A percentile compares a stretch with the other conserved stretches of the same genome.
phyloP scores from a whole-genome alignment of 2,329 filamentous ascomycete species.

The Phaeosphaeria sp. region DNA sequence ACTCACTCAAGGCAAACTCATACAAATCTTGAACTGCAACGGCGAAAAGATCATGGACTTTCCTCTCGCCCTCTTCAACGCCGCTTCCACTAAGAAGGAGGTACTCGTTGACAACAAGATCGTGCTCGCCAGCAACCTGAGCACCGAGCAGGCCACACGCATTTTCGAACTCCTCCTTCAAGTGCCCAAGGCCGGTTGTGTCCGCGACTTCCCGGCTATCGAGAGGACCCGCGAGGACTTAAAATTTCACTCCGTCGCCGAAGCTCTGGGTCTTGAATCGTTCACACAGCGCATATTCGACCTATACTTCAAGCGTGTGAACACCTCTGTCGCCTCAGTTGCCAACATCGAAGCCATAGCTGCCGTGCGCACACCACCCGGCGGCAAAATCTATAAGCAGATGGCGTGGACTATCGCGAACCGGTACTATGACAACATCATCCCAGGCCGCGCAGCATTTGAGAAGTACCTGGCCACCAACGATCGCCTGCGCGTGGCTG shows the following conservation, averaged over 20 bases:
- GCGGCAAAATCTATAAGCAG: slow-evolving; percentile 7
- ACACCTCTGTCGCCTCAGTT: neutral
- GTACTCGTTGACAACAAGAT: neutral
- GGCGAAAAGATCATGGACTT: neutral
- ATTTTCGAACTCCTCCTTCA: neutral
- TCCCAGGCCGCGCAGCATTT: too few relatives aligned
- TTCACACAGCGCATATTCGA: slow-evolving; percentile 10
- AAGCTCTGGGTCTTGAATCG: slow-evolving; percentile 5
- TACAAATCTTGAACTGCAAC: neutral
- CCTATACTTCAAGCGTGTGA: slow-evolving; percentile 7
- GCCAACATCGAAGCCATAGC: slow-evolving; percentile 8
- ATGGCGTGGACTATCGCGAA: too few relatives aligned
- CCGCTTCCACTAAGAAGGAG: neutral
- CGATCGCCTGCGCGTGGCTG: too few relatives aligned
- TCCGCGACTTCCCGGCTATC: neutral
- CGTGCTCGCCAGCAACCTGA: neutral
- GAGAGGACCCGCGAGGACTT: slow-evolving; percentile 4
- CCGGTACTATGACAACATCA: too few relatives aligned
- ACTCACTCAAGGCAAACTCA: neutral
- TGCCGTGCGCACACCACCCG: slow-evolving; percentile 1
- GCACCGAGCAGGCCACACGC: neutral
- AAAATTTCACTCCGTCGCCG: slow-evolving; percentile 6
- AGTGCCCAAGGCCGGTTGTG: neutral
- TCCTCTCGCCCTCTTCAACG: neutral
- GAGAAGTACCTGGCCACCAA: too few relatives aligned